phyloP scores from a whole-genome alignment of 345 rosid genomes.

The Arabis hirsuta region DNA sequence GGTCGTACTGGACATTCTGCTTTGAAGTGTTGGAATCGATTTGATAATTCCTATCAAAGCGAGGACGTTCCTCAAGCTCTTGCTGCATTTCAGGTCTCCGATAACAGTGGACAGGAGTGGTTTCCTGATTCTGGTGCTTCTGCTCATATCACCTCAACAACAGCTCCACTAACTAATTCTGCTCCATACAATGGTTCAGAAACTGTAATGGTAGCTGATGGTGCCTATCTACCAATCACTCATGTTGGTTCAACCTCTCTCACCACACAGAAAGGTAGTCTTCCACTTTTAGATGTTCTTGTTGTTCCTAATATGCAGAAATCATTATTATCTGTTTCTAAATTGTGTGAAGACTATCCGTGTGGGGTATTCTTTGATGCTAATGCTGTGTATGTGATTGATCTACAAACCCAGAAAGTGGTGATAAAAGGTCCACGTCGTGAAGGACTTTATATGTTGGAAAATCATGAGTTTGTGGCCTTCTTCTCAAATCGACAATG shows the following conservation, averaged over 20 bases:
- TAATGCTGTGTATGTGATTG: neutral
- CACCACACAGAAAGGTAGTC: no score
- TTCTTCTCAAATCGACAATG: neutral
- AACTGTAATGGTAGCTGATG: neutral
- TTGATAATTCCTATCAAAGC: neutral
- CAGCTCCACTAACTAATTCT: accelerated
- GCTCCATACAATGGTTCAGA: neutral
- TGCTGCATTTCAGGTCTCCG: neutral
- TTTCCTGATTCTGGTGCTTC: neutral
- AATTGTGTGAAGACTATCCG: neutral
- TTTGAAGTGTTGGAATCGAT: neutral
- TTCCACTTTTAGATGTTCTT: no score
- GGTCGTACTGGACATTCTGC: neutral
- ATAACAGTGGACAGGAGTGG: neutral
- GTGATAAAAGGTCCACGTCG: neutral
- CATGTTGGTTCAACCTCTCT: neutral
- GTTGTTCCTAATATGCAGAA: no score
- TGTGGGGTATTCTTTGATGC: neutral
- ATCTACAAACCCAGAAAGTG: neutral
- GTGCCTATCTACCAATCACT: neutral
- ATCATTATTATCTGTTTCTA: neutral
- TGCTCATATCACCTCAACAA: neutral
- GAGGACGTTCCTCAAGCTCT: neutral
- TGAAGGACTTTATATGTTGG: neutral
- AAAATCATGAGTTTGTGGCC: neutral